phyloP scores from a whole-genome alignment of 148 eudicot genomes.

The Mesembryanthemum crystallinum region DNA sequence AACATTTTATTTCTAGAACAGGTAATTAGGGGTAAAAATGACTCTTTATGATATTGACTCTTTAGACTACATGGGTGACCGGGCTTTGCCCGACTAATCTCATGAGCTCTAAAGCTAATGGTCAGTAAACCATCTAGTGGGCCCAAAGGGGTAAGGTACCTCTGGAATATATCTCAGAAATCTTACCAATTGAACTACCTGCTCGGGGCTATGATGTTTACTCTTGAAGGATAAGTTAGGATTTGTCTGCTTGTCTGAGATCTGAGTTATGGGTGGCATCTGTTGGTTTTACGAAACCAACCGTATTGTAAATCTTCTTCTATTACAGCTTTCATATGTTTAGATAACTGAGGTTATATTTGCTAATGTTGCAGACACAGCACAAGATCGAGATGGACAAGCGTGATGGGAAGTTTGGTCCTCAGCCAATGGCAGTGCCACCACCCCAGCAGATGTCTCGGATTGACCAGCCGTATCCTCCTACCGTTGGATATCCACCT shows the following conservation, averaged over 20 bases:
- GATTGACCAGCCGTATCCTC: slow-evolving; percentile 73
- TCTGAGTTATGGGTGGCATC: background rate
- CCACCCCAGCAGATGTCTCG: slow-evolving; percentile 80
- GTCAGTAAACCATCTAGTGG: too few species aligned
- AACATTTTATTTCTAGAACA: background rate
- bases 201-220: background rate
- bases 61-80: too few species aligned
- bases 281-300: background rate
- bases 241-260: background rate
- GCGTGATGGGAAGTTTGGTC: slow-evolving; percentile 86
- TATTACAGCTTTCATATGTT: background rate
- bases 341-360: background rate
- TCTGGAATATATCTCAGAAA: too few species aligned
- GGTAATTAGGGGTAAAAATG: background rate
- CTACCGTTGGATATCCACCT: slow-evolving; percentile 63
- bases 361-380: slow-evolving; percentile 65
- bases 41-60: too few species aligned
- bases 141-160: too few species aligned
- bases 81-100: too few species aligned
- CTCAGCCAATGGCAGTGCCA: slow-evolving; percentile 76
- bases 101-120: too few species aligned
- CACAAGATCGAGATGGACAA: slow-evolving; percentile 98
- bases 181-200: too few species aligned
- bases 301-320: background rate
- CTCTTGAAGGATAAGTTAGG: background rate